Conservation (phyloP, 2,329 filamentous ascomycete genomes). For the Fusarium denticulatum region DNA sequence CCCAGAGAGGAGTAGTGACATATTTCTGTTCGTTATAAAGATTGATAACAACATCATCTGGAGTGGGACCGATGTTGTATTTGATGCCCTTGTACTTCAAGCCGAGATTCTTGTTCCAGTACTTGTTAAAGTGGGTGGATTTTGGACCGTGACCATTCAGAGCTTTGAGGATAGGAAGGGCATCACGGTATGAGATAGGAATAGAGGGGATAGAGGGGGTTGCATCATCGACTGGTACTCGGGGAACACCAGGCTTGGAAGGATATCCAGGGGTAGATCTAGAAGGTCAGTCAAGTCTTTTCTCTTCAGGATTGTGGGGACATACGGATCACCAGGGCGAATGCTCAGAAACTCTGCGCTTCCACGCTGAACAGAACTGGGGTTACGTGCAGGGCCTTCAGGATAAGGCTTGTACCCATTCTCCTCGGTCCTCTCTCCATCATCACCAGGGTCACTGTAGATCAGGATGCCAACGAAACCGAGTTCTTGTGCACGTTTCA, state of each 20-base stretch:
- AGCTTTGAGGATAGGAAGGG: slow-evolving; percentile 85
- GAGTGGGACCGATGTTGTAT: slow-evolving; percentile 87
- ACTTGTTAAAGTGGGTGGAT: slow-evolving; percentile 75
- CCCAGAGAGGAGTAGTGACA: slow-evolving; percentile 83
- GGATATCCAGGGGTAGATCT: slow-evolving; percentile 91
- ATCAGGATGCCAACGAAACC: slow-evolving; percentile 88
- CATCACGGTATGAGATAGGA: slow-evolving; percentile 89
- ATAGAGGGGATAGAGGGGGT: slow-evolving; percentile 90
- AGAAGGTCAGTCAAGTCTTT: slow-evolving; percentile 16
- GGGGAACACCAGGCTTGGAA: slow-evolving; percentile 87
- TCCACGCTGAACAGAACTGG: slow-evolving; percentile 89
- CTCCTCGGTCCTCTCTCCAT: slow-evolving; percentile 81
- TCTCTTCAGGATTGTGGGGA: slow-evolving; percentile 4
- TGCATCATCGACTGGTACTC: slow-evolving; percentile 73
- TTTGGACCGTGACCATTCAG: slow-evolving; percentile 89
- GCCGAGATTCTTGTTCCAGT: slow-evolving; percentile 76
- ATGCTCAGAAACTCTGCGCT: slow-evolving; percentile 84
- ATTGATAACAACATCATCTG: slow-evolving; percentile 75
- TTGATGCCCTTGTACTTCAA: slow-evolving; percentile 82
- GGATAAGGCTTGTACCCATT: slow-evolving; percentile 86
- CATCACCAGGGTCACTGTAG: slow-evolving; percentile 90
- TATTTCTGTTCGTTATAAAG: slow-evolving; percentile 84
- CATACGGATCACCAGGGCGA: slow-evolving; percentile 73
- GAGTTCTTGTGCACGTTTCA: slow-evolving; percentile 90
- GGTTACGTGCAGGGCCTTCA: slow-evolving; percentile 85